These are phyloP conservation scores for Neltuma alba DNA, from an alignment of 306 rosid species.

Conservation along the genomic window DNA sequence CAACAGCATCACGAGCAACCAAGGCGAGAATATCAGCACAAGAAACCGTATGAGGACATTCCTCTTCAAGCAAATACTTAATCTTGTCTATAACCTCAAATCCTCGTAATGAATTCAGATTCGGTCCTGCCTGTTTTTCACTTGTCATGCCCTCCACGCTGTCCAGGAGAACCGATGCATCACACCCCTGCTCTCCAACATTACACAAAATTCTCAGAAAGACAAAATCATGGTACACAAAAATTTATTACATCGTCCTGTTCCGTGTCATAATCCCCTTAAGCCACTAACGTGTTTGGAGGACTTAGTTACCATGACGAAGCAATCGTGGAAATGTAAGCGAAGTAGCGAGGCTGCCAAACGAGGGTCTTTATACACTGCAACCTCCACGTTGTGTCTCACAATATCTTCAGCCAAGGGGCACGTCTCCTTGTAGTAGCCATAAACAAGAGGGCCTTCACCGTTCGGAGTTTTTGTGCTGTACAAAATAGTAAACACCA, in stretches of 20 bases:
- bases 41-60: conserved; percentile 77
- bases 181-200: conserved; percentile 70
- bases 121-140: conserved; percentile 83
- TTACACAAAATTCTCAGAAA: neutral
- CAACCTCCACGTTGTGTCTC: conserved; percentile 58
- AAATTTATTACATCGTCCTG: too few relatives aligned
- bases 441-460: conserved; percentile 49
- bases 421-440: conserved; percentile 72
- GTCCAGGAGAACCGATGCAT: conserved; percentile 87
- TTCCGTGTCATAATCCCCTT: too few relatives aligned
- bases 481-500: conserved; percentile 36
- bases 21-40: conserved; percentile 88
- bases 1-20: conserved; percentile 87
- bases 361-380: conserved; percentile 68
- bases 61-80: conserved; percentile 65
- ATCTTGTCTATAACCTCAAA: conserved; percentile 75
- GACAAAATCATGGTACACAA: neutral
- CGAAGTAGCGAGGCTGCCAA: conserved; percentile 92
- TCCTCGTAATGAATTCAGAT: conserved; percentile 72
- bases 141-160: conserved; percentile 62
- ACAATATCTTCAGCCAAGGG: conserved; percentile 77
- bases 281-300: too few relatives aligned
- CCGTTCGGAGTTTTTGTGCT: conserved; percentile 29
- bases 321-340: conserved; percentile 93
- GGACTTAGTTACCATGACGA: conserved; percentile 61